These are phyloP conservation scores for Caryopteris hybrid DNA, from an alignment of 305 asterid species.

Conservation along the genomic window DNA sequence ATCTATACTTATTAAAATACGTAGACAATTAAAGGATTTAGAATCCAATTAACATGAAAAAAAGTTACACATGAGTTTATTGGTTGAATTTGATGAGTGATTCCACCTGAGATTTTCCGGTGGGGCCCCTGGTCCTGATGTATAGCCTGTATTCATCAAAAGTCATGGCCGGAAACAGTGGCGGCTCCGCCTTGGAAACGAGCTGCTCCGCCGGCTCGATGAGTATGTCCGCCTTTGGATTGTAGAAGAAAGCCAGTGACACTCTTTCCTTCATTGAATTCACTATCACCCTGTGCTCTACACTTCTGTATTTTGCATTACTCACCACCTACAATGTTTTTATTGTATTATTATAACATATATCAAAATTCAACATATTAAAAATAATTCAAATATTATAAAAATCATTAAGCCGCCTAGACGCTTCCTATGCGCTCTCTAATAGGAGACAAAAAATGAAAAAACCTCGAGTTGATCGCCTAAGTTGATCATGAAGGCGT, in stretches of 20 bases:
- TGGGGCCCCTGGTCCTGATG: constrained; percentile 64
- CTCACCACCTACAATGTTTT: too few species aligned
- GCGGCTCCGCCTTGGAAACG: constrained; percentile 37
- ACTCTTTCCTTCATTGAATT: constrained; percentile 62
- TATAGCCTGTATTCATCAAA: constrained; percentile 45
- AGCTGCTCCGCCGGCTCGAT: constrained; percentile 69
- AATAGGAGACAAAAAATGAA: neutral
- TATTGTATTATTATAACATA: too few species aligned
- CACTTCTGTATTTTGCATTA: constrained; percentile 68
- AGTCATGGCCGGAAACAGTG: constrained; percentile 45
- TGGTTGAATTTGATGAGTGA: neutral
- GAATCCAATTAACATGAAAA: too few species aligned
- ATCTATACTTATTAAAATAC: too few species aligned
- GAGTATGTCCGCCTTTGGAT: constrained; percentile 54
- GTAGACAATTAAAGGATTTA: too few species aligned
- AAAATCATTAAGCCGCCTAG: too few species aligned
- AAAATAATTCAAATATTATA: neutral
- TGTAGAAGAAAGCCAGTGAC: constrained; percentile 71
- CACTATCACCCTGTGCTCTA: constrained; percentile 82
- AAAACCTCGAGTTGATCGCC: constrained; percentile 85
- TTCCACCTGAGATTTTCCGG: constrained; percentile 78
- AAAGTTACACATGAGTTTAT: too few species aligned
- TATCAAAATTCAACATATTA: neutral
- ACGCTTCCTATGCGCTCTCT: too few species aligned
- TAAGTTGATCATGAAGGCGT: constrained; percentile 72